Conservation (phyloP, 345 rosid genomes). For the Jatropha curcas region DNA sequence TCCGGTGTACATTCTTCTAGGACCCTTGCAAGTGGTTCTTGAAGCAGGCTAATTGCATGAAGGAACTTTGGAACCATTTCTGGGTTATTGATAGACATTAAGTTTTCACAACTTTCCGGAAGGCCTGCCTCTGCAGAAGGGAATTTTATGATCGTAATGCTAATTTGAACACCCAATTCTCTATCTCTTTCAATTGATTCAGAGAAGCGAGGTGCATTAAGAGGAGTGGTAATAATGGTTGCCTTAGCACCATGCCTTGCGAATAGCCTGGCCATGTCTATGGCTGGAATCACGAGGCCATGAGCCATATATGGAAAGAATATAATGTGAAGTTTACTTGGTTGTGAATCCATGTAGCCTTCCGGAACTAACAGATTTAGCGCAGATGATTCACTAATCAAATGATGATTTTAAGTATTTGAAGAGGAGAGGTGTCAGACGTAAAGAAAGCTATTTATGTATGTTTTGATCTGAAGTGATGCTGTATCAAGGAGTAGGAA, state of each 20-base stretch:
- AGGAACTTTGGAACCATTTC: conserved; percentile 2
- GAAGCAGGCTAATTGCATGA: conserved; percentile 22
- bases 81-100: neutral
- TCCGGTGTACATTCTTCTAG: conserved; percentile 41
- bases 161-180: conserved; percentile 21
- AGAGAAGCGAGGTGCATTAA: conserved; percentile 21
- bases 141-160: conserved; percentile 18
- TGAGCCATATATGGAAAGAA: conserved; percentile 42
- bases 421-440: no score
- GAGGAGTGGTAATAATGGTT: conserved; percentile 40
- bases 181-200: conserved; percentile 17
- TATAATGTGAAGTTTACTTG: conserved; percentile 29
- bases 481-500: no score
- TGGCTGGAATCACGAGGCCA: conserved; percentile 39
- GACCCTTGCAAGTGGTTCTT: conserved; percentile 44
- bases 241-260: conserved; percentile 30
- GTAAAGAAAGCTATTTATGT: no score
- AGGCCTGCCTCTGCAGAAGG: conserved; percentile 13
- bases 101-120: conserved; percentile 10
- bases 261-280: conserved; percentile 43
- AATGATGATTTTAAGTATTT: no score
- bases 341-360: conserved; percentile 7
- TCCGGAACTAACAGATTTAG: no score
- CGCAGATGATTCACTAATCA: no score
- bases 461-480: no score